These are phyloP conservation scores for Candida ascalaphidarum DNA, from an alignment of 805 yeast species.

Conservation along the genomic window DNA sequence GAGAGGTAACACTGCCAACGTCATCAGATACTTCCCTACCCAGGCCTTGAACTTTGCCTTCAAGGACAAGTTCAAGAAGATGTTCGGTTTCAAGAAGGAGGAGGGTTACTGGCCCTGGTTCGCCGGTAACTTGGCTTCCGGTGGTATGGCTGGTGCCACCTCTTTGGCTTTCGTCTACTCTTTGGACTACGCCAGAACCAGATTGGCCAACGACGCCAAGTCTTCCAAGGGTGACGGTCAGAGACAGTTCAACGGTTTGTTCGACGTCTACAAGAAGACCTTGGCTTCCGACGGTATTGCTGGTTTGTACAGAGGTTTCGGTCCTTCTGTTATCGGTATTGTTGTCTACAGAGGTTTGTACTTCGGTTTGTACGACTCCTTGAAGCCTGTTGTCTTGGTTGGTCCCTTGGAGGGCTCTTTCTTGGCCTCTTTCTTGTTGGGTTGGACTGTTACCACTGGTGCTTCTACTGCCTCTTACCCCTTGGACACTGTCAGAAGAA, in stretches of 20 bases:
- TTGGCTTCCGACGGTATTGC: conserved; percentile 93
- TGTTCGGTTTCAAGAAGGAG: conserved; percentile 96
- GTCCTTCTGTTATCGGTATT: conserved; percentile 96
- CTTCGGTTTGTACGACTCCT: conserved; percentile 96
- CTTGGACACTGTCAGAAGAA: conserved; percentile 98
- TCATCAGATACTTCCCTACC: conserved; percentile 98
- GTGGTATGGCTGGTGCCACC: conserved; percentile 98
- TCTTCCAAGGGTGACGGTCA: conserved; percentile 64
- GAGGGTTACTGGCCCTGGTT: conserved; percentile 92
- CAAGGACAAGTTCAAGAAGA: conserved; percentile 93
- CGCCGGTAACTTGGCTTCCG: conserved; percentile 97
- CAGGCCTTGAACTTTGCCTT: conserved; percentile 98
- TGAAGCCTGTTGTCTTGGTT: conserved; percentile 89
- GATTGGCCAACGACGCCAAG: conserved; percentile 98
- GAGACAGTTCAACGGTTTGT: conserved; percentile 94
- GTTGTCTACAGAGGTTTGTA: conserved; percentile 98
- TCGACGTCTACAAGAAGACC: conserved; percentile 95
- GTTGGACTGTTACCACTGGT: conserved; percentile 98
- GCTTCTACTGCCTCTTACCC: conserved; percentile 99
- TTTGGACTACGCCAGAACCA: conserved; percentile 96
- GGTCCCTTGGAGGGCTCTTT: conserved; percentile 93
- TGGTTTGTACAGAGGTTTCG: conserved; percentile 99
- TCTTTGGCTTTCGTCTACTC: conserved; percentile 91
- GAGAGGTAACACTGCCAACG: conserved; percentile 99
- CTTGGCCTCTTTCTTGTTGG: conserved; percentile 92